Conservation (phyloP, 2,329 filamentous ascomycete genomes). For the Chaetomium olivaceum region DNA sequence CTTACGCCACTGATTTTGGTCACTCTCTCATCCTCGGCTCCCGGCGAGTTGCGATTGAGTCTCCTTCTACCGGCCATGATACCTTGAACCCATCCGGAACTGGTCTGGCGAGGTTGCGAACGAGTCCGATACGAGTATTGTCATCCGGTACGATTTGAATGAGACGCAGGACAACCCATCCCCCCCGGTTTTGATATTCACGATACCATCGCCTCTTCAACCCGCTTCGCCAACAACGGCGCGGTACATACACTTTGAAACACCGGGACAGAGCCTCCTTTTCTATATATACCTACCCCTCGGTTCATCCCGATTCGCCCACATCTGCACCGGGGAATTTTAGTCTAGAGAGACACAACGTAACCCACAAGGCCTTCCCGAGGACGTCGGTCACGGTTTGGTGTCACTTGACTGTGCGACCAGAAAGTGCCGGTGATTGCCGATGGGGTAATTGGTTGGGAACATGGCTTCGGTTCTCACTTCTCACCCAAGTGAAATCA, state of each 20-base stretch:
- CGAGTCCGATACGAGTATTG: slow-evolving; percentile 20
- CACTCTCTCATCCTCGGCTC: slow-evolving; percentile 16
- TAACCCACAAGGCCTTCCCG: slow-evolving; percentile 12
- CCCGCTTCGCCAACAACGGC: slow-evolving; percentile 3
- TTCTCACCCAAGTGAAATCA: slow-evolving; percentile 43
- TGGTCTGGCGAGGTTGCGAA: slow-evolving; percentile 37
- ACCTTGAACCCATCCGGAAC: slow-evolving; percentile 36
- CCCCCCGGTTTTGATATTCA: not conserved
- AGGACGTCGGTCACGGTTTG: slow-evolving; percentile 15
- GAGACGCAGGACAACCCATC: not conserved
- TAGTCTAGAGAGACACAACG: slow-evolving; percentile 22
- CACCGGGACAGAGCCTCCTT: slow-evolving; percentile 17
- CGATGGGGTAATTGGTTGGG: slow-evolving; percentile 31
- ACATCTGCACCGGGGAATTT: slow-evolving; percentile 21
- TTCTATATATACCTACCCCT: slow-evolving; percentile 2
- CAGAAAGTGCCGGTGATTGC: slow-evolving; percentile 21
- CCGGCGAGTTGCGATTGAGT: slow-evolving; percentile 24
- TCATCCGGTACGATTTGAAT: slow-evolving; percentile 23
- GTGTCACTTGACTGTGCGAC: slow-evolving; percentile 28
- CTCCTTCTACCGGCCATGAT: slow-evolving; percentile 36
- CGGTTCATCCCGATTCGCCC: slow-evolving; percentile 28
- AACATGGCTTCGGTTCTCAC: slow-evolving; percentile 48
- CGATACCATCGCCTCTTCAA: slow-evolving; percentile 3
- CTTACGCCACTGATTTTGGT: slow-evolving; percentile 9
- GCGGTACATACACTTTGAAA: slow-evolving; percentile 1